These are phyloP conservation scores for Potentilla sterilis DNA, from an alignment of 306 rosid species.

Conservation along the genomic window DNA sequence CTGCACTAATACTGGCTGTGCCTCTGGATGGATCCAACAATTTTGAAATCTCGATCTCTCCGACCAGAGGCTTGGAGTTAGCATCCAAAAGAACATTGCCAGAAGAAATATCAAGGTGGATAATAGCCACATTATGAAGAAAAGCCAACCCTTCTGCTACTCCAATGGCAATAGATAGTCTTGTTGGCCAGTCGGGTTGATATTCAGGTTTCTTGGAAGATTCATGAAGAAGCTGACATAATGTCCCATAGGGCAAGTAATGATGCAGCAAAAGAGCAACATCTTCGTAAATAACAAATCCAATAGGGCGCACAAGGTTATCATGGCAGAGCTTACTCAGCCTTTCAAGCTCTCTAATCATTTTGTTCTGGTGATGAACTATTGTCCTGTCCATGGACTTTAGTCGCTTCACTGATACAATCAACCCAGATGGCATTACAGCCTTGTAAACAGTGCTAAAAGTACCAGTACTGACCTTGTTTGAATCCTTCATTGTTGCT, in stretches of 20 bases:
- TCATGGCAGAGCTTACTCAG: constrained; percentile 85
- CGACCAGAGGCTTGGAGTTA: constrained; percentile 77
- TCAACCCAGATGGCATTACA: constrained; percentile 90
- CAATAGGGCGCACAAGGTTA: constrained; percentile 80
- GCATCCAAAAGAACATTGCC: constrained; percentile 84
- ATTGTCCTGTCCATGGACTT: constrained; percentile 95
- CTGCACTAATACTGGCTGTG: constrained; percentile 96
- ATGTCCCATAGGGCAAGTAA: constrained; percentile 76
- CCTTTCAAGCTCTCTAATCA: constrained; percentile 96
- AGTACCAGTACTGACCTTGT: constrained; percentile 83
- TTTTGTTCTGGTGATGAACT: constrained; percentile 90
- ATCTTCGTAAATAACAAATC: constrained; percentile 92
- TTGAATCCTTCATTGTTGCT: constrained; percentile 82
- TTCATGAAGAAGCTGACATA: constrained; percentile 90
- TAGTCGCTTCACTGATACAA: constrained; percentile 79
- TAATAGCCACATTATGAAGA: constrained; percentile 88
- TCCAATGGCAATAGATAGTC: constrained; percentile 85
- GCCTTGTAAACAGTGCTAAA: constrained; percentile 95
- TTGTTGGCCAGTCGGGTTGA: constrained; percentile 88
- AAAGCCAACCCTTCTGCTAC: constrained; percentile 95
- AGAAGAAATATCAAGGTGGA: constrained; percentile 95
- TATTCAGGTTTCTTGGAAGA: constrained; percentile 64
- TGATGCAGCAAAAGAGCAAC: constrained; percentile 91
- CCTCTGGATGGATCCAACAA: constrained; percentile 93
- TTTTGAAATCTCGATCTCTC: constrained; percentile 96